A percentile compares a stretch with the other conserved stretches of the same genome.
Evolutionary conservation across 208 protist genomes (phyloP).

Genomic region (Acanthamoeba divionensis): DNA sequence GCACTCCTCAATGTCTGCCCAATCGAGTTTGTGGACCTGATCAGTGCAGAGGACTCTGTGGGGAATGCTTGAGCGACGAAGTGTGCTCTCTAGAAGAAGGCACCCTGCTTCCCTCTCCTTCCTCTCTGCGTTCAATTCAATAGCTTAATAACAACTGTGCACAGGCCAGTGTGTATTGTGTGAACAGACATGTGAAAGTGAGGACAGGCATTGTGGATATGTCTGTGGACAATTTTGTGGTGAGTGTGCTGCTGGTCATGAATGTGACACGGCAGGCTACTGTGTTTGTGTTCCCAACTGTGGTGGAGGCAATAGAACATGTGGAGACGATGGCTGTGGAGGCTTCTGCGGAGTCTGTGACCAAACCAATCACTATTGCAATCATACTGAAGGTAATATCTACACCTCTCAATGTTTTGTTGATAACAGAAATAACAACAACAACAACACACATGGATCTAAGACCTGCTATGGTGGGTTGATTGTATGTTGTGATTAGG

Average conservation of each 20-base stretch:
- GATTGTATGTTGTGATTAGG: no score
- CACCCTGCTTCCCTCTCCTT: no score
- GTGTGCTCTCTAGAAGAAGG: not conserved
- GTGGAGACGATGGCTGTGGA: slow-evolving; percentile 28
- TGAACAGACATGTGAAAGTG: not conserved
- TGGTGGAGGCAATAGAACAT: not conserved
- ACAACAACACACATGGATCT: no score
- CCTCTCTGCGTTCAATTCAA: no score
- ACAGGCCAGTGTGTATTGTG: slow-evolving; percentile 1
- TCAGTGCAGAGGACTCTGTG: slow-evolving; percentile 8
- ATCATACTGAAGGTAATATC: no score
- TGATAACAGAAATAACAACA: no score
- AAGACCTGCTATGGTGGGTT: no score
- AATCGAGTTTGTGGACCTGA: slow-evolving; percentile 4
- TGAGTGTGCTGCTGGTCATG: not conserved
- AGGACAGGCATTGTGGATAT: not conserved
- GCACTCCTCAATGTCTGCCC: slow-evolving; percentile 39
- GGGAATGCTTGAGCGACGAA: slow-evolving; percentile 30
- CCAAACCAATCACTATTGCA: no score
- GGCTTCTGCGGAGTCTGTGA: not conserved
- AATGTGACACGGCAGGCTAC: not conserved
- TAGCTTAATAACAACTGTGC: no score
- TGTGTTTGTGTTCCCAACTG: not conserved
- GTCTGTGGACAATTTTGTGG: not conserved
- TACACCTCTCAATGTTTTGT: no score